phyloP scores from a whole-genome alignment of 805 yeast genomes.

The Ogataea methanolica region DNA sequence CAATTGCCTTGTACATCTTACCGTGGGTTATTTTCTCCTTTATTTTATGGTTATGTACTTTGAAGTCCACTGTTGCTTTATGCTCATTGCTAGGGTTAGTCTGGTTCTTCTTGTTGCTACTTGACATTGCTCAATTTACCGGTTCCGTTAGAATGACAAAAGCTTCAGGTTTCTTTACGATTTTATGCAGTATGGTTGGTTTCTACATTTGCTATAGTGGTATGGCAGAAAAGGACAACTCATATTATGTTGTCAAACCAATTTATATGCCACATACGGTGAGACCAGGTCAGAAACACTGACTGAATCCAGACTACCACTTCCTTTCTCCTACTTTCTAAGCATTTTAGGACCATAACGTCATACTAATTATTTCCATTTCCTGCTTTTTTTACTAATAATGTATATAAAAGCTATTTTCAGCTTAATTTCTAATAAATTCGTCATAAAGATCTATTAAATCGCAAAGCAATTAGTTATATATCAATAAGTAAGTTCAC shows the following conservation, averaged over 20 bases:
- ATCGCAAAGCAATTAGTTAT: not conserved
- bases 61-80: constrained; percentile 43
- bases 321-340: too few species aligned
- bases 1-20: constrained; percentile 43
- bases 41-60: constrained; percentile 40
- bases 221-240: constrained; percentile 47
- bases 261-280: constrained; percentile 42
- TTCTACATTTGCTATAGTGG: constrained; percentile 47
- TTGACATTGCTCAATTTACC: constrained; percentile 41
- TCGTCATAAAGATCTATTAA: not conserved
- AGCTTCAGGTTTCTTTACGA: constrained; percentile 48
- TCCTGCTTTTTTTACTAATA: too few species aligned
- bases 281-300: not conserved
- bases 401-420: too few species aligned
- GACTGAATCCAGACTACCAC: too few species aligned
- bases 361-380: too few species aligned
- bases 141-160: constrained; percentile 28
- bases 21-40: constrained; percentile 53
- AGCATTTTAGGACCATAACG: too few species aligned
- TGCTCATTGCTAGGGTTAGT: constrained; percentile 36
- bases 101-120: constrained; percentile 41
- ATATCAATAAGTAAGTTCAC: constrained; percentile 7
- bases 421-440: not conserved
- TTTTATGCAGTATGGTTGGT: constrained; percentile 39
- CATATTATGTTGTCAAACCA: constrained; percentile 51